Evolutionary conservation across 441 rosid genomes (phyloP), one percentile per base, ranked within the genome.

Genomic region (Croton setiger): DNA sequence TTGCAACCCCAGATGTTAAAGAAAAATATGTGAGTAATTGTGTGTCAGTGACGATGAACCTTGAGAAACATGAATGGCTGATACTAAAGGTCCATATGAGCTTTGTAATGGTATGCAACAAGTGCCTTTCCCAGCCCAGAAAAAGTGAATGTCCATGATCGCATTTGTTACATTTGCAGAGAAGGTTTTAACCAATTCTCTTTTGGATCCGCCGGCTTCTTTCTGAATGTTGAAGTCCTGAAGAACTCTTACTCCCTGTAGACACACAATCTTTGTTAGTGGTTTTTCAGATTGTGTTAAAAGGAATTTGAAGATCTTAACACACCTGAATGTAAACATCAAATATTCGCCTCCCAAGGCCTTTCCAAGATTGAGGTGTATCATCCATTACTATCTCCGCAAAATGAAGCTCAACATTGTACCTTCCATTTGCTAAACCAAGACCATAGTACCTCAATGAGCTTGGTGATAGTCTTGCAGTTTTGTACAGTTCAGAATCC

Each of bases 61-160:
- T 85, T 65, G 80, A 62, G 79, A 69, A 53, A 73, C 86, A 60
- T 72, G 84, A 75, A 83, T 80, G 4, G 83, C 89, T 65, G 89
- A 85, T 9, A 85, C 78, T 44, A 81, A 69, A 57, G 89, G 87
- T 18, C 84, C 84, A 39, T 76, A 83, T 12, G 87, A 83, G 79
- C 83, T 70, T 68, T 86, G 90, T 18, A 33, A 48, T 4, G 86
- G 90, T 64, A 84, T 82, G 75, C 90, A 84, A 63, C 90, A 86
- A 31, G 87, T 86, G 67, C 87, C 90, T 68, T 78, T 84, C 35
- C 85, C 88, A 0, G 84, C 80, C 86, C 86, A 86, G 18, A 81
- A 77, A 60, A 84, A 76, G 75, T 84, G 85, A 4, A 86, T 49
- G 65, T 84, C 85, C 75, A 86, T 72, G 61, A 84, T 74, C 0